Evolutionary conservation across 2,329 filamentous ascomycete species (phyloP).

Genomic region (Penicillium expansum): DNA sequence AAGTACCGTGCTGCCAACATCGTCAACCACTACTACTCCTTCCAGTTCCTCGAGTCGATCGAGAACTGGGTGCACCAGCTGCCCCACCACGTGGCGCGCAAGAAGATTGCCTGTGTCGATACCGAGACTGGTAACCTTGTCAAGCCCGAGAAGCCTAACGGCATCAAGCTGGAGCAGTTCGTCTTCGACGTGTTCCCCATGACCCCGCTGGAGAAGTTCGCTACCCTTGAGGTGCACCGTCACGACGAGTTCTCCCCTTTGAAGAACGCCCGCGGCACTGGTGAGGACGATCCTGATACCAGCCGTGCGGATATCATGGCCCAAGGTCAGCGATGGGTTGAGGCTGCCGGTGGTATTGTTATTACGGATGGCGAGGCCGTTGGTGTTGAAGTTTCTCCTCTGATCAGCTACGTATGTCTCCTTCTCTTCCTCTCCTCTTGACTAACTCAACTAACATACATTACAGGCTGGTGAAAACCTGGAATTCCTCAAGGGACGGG

Average conservation of each 20-base stretch:
- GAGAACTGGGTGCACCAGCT: slow-evolving; percentile 81
- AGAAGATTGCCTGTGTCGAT: slow-evolving; percentile 93
- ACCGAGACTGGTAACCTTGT: slow-evolving; percentile 72
- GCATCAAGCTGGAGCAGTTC: slow-evolving; percentile 98
- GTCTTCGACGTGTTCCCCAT: slow-evolving; percentile 98
- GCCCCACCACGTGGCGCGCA: slow-evolving; percentile 92
- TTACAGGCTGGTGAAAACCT: slow-evolving; percentile 60
- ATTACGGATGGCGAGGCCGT: slow-evolving; percentile 59
- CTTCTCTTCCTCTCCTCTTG: background rate
- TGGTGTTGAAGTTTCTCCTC: slow-evolving; percentile 85
- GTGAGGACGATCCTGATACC: slow-evolving; percentile 91
- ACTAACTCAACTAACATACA: slow-evolving; percentile 11
- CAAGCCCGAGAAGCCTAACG: slow-evolving; percentile 93
- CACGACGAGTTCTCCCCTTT: slow-evolving; percentile 98
- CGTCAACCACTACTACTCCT: slow-evolving; percentile 99
- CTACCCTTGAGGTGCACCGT: slow-evolving; percentile 90
- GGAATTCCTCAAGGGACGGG: slow-evolving; percentile 58
- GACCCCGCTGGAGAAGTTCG: slow-evolving; percentile 81
- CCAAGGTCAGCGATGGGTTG: slow-evolving; percentile 83
- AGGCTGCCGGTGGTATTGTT: slow-evolving; percentile 73
- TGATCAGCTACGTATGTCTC: slow-evolving; percentile 88
- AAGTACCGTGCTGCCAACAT: slow-evolving; percentile 99
- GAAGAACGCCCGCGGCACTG: slow-evolving; percentile 84
- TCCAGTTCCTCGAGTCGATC: slow-evolving; percentile 85
- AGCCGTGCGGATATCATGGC: slow-evolving; percentile 85